Base-by-base conservation (phyloP, 129 eudicot species). In the Arctium lappa region DNA sequence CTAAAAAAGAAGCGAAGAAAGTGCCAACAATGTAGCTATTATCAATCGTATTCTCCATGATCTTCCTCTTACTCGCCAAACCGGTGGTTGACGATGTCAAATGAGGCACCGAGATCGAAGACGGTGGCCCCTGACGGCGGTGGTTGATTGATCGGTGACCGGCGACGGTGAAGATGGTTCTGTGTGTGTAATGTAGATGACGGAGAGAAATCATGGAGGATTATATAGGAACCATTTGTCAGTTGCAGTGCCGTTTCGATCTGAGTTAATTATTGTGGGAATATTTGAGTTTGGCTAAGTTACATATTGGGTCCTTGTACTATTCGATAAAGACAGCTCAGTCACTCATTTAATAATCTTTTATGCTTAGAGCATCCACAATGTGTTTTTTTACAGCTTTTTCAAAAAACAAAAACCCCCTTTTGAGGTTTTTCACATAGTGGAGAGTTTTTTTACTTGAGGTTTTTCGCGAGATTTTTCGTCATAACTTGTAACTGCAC, bases 1-100 rank as follows among this genome's bases (percentile, higher is more conserved):
- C 92, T 37, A 90, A 38, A 13, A 88, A 50, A 5, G 88, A 87
- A 66, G 82, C 88, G 8, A 85, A 82, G 80, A 88, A 84, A 18
- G 84, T 76, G 40, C 38, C 89, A 15, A 83, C 92, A 91, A 91
- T 82, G 90, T 79, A 69, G 78, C 74, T 50, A n/a, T 40, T 79
- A 48, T 87, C 86, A 56, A 88, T 44, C 84, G 46, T 78, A 33
- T 13, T 78, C 46, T 82, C 80, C 83, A 79, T 83, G 60, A 16
- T 80, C 68, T 71, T 79, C 40, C 65, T 86, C 76, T 60, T 81
- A 53, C 1, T 36, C 36, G 46, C 68, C 1, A 65, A 27, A 11
- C 11, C 60, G 50, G 32, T 5, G 1, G 66, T 29, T 11, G 10
- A 46, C 7, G 68, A 15, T 13, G 39, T 79, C 34, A 78, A 76